Conservation (phyloP, 1,284 basidiomycete genomes). For the Malassezia caprae region DNA sequence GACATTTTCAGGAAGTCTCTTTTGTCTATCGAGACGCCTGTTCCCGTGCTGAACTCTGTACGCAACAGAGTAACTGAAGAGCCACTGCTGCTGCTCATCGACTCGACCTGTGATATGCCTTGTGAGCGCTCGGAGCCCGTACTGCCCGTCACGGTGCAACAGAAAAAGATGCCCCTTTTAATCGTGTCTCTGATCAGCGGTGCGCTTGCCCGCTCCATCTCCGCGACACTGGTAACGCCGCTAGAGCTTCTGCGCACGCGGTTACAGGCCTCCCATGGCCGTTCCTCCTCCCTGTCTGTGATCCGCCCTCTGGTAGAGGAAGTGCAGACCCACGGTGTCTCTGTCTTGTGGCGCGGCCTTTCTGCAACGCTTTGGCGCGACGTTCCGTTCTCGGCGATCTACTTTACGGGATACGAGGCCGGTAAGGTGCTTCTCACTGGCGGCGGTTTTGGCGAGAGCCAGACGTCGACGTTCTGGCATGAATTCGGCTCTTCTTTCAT, state of each 20-base stretch:
- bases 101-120: slow-evolving; percentile 7
- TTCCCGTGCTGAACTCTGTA: neutral
- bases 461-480: slow-evolving; percentile 42
- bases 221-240: slow-evolving; percentile 73
- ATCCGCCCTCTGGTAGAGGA: slow-evolving; percentile 27
- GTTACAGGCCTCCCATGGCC: slow-evolving; percentile 55
- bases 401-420: slow-evolving; percentile 58
- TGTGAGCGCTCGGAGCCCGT: neutral
- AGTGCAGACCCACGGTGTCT: slow-evolving; percentile 16
- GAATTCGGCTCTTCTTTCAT: slow-evolving; percentile 68
- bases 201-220: slow-evolving; percentile 66
- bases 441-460: slow-evolving; percentile 48
- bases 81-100: slow-evolving; percentile 8
- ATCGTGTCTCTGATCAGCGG: slow-evolving; percentile 72
- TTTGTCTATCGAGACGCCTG: slow-evolving; percentile 18
- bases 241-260: slow-evolving; percentile 88
- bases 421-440: slow-evolving; percentile 45
- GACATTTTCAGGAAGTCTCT: slow-evolving; percentile 63
- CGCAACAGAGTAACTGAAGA: neutral
- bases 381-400: slow-evolving; percentile 88
- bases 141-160: neutral
- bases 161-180: slow-evolving; percentile 28
- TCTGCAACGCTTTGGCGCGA: slow-evolving; percentile 89
- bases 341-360: slow-evolving; percentile 76
- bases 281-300: slow-evolving; percentile 23